Evolutionary conservation across 768 basidiomycete genomes (phyloP).

Genomic region (Leccinum imitatum): DNA sequence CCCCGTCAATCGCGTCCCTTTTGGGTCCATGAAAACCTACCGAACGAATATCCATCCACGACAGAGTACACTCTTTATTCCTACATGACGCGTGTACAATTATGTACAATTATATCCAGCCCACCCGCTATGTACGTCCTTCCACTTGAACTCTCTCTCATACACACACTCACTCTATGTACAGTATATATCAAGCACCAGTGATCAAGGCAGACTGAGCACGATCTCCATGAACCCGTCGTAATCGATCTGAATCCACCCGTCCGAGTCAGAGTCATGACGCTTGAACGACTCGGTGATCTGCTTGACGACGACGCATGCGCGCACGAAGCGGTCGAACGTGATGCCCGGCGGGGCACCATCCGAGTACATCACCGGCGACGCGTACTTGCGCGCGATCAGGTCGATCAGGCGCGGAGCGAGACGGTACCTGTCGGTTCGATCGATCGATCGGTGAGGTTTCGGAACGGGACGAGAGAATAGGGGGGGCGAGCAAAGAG

Average conservation of each 20-base stretch:
- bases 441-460: background rate
- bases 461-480: background rate
- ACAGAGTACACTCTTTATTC: constrained; percentile 4
- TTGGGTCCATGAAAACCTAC: background rate
- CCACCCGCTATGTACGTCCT: background rate
- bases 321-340: constrained; percentile 85
- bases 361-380: constrained; percentile 34
- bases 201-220: constrained; percentile 41
- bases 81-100: constrained; percentile 6
- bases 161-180: background rate
- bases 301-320: constrained; percentile 81
- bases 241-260: constrained; percentile 52
- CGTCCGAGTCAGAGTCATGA: constrained; percentile 63
- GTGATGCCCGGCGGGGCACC: constrained; percentile 59
- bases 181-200: background rate
- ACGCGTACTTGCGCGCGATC: constrained; percentile 75
- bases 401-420: constrained; percentile 63
- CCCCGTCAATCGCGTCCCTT: background rate
- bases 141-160: background rate
- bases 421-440: constrained; percentile 54
- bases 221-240: constrained; percentile 56
- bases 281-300: constrained; percentile 68
- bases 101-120: background rate
- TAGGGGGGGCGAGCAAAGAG: too few relatives aligned
- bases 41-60: background rate